Evolutionary conservation across 345 rosid genomes (phyloP).

Genomic region (Erucastrum elatum): DNA sequence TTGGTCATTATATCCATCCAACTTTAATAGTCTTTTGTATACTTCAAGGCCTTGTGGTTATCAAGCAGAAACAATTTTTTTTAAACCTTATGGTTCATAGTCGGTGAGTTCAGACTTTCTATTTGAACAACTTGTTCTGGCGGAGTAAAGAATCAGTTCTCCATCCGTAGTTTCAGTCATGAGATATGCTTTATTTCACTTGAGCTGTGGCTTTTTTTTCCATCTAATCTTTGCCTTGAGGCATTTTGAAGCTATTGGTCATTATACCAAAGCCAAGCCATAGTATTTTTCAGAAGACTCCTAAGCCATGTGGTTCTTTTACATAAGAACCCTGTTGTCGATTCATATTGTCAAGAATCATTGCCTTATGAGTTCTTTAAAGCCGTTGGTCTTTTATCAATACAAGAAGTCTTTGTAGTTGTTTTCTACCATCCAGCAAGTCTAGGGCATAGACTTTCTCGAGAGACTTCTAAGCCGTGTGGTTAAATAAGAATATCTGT

Average conservation of each 20-base stretch:
- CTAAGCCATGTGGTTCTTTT: background rate
- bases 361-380: no score
- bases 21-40: background rate
- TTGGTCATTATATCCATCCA: background rate
- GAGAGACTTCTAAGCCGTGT: no score
- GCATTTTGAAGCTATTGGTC: background rate
- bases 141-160: background rate
- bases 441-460: no score
- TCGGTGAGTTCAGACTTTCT: background rate
- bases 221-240: background rate
- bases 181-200: background rate
- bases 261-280: background rate
- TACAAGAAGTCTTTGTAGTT: no score
- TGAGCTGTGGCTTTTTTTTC: background rate
- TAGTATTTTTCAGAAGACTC: background rate
- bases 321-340: no score
- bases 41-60: background rate
- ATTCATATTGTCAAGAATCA: no score
- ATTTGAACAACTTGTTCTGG: background rate
- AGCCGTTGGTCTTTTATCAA: no score
- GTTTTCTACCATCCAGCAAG: no score
- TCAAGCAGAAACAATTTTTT: background rate
- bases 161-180: background rate
- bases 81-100: background rate
- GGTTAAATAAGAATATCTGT: no score